A percentile compares a stretch with the other conserved stretches of the same genome.
phyloP scores from a whole-genome alignment of 1,284 basidiomycete species.

The Anthracocystis panici-leucophaei region DNA sequence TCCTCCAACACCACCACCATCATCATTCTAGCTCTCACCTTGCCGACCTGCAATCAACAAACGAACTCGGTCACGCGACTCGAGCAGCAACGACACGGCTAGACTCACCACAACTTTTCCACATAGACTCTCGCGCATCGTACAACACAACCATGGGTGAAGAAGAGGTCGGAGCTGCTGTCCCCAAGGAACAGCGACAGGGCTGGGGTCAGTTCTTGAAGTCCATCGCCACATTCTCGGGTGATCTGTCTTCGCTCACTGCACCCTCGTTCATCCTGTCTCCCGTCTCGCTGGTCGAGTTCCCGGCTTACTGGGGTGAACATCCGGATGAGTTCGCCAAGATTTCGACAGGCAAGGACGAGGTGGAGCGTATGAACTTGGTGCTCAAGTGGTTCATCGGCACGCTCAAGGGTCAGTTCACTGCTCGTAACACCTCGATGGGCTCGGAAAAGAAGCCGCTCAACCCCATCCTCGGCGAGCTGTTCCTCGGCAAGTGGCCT shows the following conservation, averaged over 20 bases:
- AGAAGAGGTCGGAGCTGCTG: slow-evolving; percentile 55
- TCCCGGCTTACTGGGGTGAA: slow-evolving; percentile 69
- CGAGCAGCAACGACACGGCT: slow-evolving; percentile 1
- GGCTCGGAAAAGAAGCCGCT: slow-evolving; percentile 97
- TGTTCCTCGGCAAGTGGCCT: slow-evolving; percentile 94
- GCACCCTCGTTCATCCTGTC: slow-evolving; percentile 78
- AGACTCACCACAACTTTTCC: neutral
- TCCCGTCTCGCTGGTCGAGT: slow-evolving; percentile 68
- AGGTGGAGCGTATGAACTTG: slow-evolving; percentile 67
- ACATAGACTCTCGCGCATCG: slow-evolving; percentile 9
- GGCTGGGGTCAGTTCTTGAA: slow-evolving; percentile 67
- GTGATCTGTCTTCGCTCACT: slow-evolving; percentile 92
- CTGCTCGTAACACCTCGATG: slow-evolving; percentile 72
- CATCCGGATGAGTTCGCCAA: slow-evolving; percentile 63
- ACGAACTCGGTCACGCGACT: neutral
- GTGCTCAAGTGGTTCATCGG: slow-evolving; percentile 69
- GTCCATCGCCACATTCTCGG: slow-evolving; percentile 71
- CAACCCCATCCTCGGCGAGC: slow-evolving; percentile 89
- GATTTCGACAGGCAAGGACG: slow-evolving; percentile 61
- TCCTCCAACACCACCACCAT: neutral
- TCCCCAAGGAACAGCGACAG: slow-evolving; percentile 61
- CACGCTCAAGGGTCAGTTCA: slow-evolving; percentile 94
- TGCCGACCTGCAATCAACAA: neutral
- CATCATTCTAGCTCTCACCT: neutral
- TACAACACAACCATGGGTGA: slow-evolving; percentile 41